phyloP scores from a whole-genome alignment of 1,139 yeast genomes.

The Hemisphaericaspora xylofermentans region DNA sequence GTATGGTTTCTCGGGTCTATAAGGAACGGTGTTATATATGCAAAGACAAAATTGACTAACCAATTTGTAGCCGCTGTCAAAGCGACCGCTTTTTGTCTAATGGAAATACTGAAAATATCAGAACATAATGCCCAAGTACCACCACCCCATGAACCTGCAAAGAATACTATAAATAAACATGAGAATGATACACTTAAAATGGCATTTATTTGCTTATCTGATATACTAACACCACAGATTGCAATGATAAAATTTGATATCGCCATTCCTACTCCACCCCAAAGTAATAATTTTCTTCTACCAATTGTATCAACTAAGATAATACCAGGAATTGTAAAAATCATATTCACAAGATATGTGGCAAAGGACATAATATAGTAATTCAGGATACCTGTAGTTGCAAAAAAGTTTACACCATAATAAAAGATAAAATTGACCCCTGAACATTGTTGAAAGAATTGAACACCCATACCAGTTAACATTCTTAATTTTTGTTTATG shows the following conservation, averaged over 20 bases:
- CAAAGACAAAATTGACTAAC: constrained; percentile 74
- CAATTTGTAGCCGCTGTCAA: constrained; percentile 77
- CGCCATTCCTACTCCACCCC: constrained; percentile 69
- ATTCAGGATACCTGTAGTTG: constrained; percentile 56
- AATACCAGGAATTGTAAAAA: constrained; percentile 70
- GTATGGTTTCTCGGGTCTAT: constrained; percentile 64
- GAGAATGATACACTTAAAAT: constrained; percentile 55
- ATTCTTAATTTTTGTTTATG: constrained; percentile 63
- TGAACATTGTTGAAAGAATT: constrained; percentile 72
- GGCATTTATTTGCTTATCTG: constrained; percentile 35
- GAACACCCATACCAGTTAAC: constrained; percentile 67
- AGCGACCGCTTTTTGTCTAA: constrained; percentile 75
- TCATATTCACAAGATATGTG: constrained; percentile 71
- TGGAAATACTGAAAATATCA: constrained; percentile 69
- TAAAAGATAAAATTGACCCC: constrained; percentile 80
- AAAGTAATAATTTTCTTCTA: constrained; percentile 56
- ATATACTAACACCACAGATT: constrained; percentile 57
- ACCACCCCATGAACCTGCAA: constrained; percentile 84
- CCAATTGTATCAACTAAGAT: constrained; percentile 67
- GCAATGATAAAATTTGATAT: constrained; percentile 63
- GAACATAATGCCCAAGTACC: constrained; percentile 75
- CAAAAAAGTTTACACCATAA: constrained; percentile 74
- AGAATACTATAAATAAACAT: constrained; percentile 69
- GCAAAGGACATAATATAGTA: constrained; percentile 66
- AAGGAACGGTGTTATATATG: constrained; percentile 69